Evolutionary conservation across 2,329 filamentous ascomycete species (phyloP).

Genomic region (Trichoderma koningiopsis): DNA sequence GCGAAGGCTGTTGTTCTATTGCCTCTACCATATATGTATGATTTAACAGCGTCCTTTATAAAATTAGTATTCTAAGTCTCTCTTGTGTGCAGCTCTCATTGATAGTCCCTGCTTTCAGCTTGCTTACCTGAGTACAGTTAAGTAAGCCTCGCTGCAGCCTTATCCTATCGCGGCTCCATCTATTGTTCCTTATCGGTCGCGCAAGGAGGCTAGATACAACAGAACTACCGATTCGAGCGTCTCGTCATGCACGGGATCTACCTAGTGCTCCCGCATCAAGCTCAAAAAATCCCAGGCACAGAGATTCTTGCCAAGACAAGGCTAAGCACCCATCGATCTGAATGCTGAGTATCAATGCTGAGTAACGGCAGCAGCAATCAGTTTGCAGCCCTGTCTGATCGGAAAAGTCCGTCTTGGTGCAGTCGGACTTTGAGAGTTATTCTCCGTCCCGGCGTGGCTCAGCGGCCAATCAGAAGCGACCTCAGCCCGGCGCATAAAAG

Average conservation of each 20-base stretch:
- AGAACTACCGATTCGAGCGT: background rate
- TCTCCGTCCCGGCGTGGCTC: background rate
- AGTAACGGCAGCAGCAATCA: background rate
- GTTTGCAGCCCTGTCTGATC: background rate
- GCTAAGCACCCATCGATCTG: background rate
- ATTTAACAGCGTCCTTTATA: background rate
- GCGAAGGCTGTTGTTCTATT: background rate
- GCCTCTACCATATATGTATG: background rate
- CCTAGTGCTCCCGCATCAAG: background rate
- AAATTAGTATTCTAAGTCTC: background rate
- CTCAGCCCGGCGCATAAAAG: slow-evolving; percentile 15
- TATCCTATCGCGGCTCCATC: background rate
- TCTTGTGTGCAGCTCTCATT: background rate
- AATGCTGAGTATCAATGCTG: background rate
- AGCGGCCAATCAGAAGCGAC: background rate
- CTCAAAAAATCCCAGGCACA: background rate
- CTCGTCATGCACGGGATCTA: background rate
- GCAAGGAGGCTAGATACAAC: background rate
- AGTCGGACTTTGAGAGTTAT: slow-evolving; percentile 15
- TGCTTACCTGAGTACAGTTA: background rate
- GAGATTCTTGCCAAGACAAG: background rate
- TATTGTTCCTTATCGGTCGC: background rate
- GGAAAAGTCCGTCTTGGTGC: background rate
- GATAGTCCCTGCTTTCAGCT: background rate
- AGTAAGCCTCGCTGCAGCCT: background rate